Base-by-base conservation (phyloP, 2,329 filamentous ascomycete genomes). In the Coccinonectria pachysandricola region DNA sequence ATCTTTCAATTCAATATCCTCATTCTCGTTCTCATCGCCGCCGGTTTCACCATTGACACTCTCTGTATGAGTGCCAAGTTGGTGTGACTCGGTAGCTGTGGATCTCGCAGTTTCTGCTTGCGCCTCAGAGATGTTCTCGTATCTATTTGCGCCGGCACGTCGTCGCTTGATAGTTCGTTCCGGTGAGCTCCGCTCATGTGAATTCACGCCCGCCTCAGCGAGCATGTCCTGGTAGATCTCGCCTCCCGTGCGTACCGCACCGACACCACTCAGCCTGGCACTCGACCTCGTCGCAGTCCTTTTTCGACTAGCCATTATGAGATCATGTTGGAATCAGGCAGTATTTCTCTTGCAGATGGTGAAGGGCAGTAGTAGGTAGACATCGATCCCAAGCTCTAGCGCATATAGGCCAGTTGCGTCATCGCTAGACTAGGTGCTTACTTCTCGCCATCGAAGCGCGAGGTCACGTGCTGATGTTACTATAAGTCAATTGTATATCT, bases 141-240 rank as follows among this genome's bases (percentile, higher is more conserved):
- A 21, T 15, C 17, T 28, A 23, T 21, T 29, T 34, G 28, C 24
- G 1, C 38, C 47, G 9, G 49, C 42, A 30, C 52, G 46, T 29
- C 50, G 50, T 10, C 56, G 52, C 36, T 65, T 62, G 17, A 53
- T 31, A 1, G 64, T 62, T 24, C 56, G 51, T 31, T 62, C 58
- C 3, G 53, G 42, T 23, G 38, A 46, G 37, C 31, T 41, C 24
- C 28, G 37, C 14, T 37, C 30, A 14, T 29, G 35, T 13, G 36
- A 30, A 21, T 46, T 46, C 15, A 64, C 51, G n/a, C 62, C 57
- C n/a, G 57, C 64, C 36, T 68, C 64, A 8, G 48, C 48, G 17
- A 69, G 54, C 63, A 69, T 64, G 34, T 67, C 56, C 21, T 48
- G 53, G 39, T 68, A 68, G 17, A 69, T 53, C 15, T 59, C 49